A percentile compares a stretch with the other conserved stretches of the same genome.
Evolutionary conservation across 140 eudicot species (phyloP).

Genomic region (Oenanthe javanica): DNA sequence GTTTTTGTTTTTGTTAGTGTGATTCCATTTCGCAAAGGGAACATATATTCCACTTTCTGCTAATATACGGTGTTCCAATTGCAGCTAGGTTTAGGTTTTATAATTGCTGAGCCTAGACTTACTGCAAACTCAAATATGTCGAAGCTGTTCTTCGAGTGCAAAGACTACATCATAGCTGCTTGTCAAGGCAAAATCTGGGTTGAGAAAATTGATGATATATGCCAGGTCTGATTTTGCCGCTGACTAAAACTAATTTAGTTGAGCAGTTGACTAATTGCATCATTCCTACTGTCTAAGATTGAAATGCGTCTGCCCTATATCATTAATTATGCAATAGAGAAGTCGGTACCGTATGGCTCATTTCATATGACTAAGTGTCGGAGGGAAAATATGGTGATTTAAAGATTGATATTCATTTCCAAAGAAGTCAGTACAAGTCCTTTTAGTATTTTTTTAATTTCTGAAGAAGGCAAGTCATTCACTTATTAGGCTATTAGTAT

Average conservation of each 20-base stretch:
- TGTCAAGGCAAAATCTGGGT: slow-evolving; percentile 70
- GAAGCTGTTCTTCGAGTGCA: slow-evolving; percentile 75
- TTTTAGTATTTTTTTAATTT: too few relatives aligned
- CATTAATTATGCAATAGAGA: background rate
- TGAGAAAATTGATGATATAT: slow-evolving; percentile 82
- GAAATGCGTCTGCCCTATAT: background rate
- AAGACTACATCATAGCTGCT: slow-evolving; percentile 65
- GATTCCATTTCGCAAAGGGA: background rate
- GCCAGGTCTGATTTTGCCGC: slow-evolving; percentile 60
- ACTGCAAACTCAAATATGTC: slow-evolving; percentile 43
- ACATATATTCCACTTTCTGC: slow-evolving; percentile 7
- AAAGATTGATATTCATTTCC: background rate
- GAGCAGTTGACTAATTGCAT: background rate
- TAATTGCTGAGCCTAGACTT: slow-evolving; percentile 58
- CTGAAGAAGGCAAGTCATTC: too few relatives aligned
- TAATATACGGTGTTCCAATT: slow-evolving; percentile 11
- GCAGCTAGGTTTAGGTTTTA: slow-evolving; percentile 77
- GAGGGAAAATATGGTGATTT: background rate
- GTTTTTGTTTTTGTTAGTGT: background rate
- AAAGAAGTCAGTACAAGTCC: too few relatives aligned
- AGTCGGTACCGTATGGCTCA: background rate
- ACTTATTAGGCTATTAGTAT: background rate
- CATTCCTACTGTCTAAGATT: background rate
- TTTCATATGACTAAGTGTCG: background rate
- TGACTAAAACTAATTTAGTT: background rate